Evolutionary conservation across 1,284 basidiomycete species (phyloP).

Genomic region (Quambalaria eucalypti): DNA sequence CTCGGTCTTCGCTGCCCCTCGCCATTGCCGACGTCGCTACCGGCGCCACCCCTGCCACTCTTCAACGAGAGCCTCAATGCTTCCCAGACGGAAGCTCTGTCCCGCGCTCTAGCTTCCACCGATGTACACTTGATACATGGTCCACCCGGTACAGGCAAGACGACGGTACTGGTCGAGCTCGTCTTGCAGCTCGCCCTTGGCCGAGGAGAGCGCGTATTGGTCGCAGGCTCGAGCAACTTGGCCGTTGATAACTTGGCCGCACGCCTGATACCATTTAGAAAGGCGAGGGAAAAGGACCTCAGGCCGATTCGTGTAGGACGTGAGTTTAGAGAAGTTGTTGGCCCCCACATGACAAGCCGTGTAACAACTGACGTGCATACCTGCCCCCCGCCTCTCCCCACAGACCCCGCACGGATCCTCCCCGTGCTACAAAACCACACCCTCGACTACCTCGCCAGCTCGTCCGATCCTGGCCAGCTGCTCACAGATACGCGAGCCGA

Average conservation of each 20-base stretch:
- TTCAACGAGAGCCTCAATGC: conserved; percentile 69
- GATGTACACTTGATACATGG: conserved; percentile 92
- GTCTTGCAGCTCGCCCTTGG: conserved; percentile 35
- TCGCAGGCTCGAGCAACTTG: conserved; percentile 83
- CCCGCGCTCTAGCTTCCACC: conserved; percentile 60
- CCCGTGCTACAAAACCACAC: conserved; percentile 67
- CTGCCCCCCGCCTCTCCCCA: too few relatives aligned
- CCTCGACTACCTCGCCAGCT: conserved; percentile 71
- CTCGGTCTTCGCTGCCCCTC: conserved; percentile 15
- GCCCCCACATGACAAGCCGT: too few relatives aligned
- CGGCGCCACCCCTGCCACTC: conserved; percentile 50
- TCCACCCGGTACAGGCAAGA: conserved; percentile 61
- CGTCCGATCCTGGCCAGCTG: conserved; percentile 29
- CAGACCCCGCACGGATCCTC: conserved; percentile 87
- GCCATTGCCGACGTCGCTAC: conserved; percentile 12
- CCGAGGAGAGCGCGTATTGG: conserved; percentile 54
- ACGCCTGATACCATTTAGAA: conserved; percentile 9
- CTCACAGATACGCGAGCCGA: conserved; percentile 34
- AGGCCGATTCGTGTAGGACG: conserved; percentile 32
- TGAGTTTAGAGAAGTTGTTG: conserved; percentile 63
- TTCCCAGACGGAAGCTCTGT: conserved; percentile 73
- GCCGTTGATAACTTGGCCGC: conserved; percentile 57
- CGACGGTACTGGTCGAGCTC: conserved; percentile 50
- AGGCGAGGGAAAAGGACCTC: conserved; percentile 12
- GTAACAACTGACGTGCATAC: too few relatives aligned